Evolutionary conservation across 176 grass and related monocot species (phyloP).

Genomic region (Oryza meridionalis): DNA sequence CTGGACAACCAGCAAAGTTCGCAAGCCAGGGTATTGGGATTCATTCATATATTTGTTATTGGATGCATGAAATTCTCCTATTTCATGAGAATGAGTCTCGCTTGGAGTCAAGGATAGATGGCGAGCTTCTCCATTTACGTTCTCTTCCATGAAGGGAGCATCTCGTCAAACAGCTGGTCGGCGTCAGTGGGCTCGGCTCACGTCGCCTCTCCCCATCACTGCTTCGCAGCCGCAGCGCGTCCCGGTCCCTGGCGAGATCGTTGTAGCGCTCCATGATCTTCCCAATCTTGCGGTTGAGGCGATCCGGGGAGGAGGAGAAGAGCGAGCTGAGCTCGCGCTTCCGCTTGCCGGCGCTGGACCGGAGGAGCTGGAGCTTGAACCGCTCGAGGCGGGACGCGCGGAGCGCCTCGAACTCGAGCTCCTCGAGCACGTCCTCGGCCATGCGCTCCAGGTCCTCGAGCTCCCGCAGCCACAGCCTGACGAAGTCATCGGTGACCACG

Average conservation of each 20-base stretch:
- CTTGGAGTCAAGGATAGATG: conserved; percentile 41
- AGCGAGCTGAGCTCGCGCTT: conserved; percentile 41
- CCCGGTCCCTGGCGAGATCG: conserved; percentile 32
- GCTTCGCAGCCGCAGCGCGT: conserved; percentile 21
- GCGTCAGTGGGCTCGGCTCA: not conserved
- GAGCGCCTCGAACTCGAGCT: too few species aligned
- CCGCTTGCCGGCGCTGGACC: conserved; percentile 13
- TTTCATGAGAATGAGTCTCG: conserved; percentile 6
- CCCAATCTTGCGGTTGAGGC: conserved; percentile 19
- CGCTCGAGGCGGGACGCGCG: conserved; percentile 22
- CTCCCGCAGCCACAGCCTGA: too few species aligned
- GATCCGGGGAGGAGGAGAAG: conserved; percentile 31
- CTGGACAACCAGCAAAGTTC: conserved; percentile 35
- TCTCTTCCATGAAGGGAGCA: conserved; percentile 32
- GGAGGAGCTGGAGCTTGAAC: conserved; percentile 41
- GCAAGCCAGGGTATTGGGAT: not conserved
- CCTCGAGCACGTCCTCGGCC: too few species aligned
- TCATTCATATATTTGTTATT: conserved; percentile 17
- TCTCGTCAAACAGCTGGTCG: conserved; percentile 38
- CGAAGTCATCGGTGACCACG: too few species aligned
- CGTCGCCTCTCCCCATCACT: conserved; percentile 12
- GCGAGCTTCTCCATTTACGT: conserved; percentile 23
- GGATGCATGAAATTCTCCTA: not conserved
- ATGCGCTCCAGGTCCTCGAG: too few species aligned
- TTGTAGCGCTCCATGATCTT: conserved; percentile 41